These are phyloP conservation scores for Apiotrichum gracile DNA, from an alignment of 1,284 basidiomycete species.

Conservation along the genomic window DNA sequence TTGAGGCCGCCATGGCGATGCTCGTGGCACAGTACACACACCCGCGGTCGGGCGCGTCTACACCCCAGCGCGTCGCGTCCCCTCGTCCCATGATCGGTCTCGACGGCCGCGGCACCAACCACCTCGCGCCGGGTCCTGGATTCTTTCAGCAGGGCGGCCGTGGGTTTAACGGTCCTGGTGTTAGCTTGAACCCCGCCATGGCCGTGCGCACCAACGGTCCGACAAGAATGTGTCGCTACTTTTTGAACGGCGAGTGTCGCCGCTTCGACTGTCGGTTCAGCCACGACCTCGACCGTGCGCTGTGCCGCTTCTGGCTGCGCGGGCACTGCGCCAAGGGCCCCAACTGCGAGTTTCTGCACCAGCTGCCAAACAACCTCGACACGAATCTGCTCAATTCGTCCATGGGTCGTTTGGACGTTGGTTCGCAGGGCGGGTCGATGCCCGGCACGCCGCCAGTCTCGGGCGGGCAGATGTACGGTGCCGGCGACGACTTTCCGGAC, in stretches of 20 bases:
- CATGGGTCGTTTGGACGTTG: conserved; percentile 62
- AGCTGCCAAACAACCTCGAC: conserved; percentile 60
- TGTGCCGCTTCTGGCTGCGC: conserved; percentile 96
- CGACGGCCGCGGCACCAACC: conserved; percentile 19
- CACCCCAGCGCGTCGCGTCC: conserved; percentile 37
- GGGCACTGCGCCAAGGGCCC: conserved; percentile 94
- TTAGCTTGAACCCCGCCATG: conserved; percentile 26
- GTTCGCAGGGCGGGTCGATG: conserved; percentile 47
- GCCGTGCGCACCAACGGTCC: conserved; percentile 32
- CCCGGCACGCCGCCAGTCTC: conserved; percentile 25
- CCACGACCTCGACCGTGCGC: conserved; percentile 82
- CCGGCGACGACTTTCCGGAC: conserved; percentile 80
- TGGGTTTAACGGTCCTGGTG: conserved; percentile 23
- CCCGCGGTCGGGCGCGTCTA: conserved; percentile 41
- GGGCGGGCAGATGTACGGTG: conserved; percentile 26
- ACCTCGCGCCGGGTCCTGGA: conserved; percentile 30
- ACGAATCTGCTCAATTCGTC: conserved; percentile 52
- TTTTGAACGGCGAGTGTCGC: conserved; percentile 90
- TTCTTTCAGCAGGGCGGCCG: conserved; percentile 42
- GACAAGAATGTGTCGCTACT: conserved; percentile 82
- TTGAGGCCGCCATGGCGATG: conserved; percentile 89
- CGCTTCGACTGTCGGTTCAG: conserved; percentile 95
- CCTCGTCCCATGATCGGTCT: conserved; percentile 33
- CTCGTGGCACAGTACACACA: conserved; percentile 63
- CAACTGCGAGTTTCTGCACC: conserved; percentile 69